Evolutionary conservation across 148 eudicot species (phyloP).

Genomic region (Rhododendron simsii): DNA sequence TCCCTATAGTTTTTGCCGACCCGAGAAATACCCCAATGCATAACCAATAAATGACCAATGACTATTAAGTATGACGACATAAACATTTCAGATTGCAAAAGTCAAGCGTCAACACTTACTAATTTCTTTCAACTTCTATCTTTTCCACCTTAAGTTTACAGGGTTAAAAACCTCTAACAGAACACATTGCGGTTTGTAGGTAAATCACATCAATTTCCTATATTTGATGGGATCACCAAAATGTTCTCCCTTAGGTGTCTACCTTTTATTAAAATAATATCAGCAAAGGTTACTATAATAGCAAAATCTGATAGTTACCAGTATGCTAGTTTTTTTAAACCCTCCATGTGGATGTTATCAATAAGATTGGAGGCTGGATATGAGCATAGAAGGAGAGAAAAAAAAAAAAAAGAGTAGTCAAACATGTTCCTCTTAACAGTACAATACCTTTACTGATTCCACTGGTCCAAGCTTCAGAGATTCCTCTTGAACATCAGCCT

Average conservation of each 20-base stretch:
- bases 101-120: background rate
- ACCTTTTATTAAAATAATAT: background rate
- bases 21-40: background rate
- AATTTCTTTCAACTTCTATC: background rate
- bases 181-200: background rate
- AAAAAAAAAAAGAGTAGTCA: background rate
- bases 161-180: background rate
- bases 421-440: background rate
- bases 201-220: background rate
- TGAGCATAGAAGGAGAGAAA: background rate
- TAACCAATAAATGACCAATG: background rate
- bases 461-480: conserved; percentile 79
- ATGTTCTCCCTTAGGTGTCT: background rate
- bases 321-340: background rate
- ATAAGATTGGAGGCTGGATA: background rate
- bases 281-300: background rate
- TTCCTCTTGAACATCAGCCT: conserved; percentile 80
- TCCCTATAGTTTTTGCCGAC: background rate
- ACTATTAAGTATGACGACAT: background rate
- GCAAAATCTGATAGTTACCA: background rate
- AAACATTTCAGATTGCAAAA: background rate
- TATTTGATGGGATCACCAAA: background rate
- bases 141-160: background rate
- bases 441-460: conserved; percentile 76
- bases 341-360: background rate